Evolutionary conservation across 805 yeast species (phyloP).

Genomic region (Pichia californica): DNA sequence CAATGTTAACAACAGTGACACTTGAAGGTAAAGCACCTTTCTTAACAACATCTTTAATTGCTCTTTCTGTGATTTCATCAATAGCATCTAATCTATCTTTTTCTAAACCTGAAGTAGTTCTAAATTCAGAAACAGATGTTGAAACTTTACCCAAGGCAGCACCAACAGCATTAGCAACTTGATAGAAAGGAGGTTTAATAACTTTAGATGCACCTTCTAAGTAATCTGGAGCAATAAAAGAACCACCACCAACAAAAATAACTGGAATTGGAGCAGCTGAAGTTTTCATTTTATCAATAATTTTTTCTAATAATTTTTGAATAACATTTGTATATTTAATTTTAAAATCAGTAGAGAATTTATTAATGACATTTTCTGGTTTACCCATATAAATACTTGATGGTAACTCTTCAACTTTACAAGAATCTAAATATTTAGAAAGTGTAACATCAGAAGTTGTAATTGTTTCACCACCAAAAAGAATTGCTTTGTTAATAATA

Average conservation of each 20-base stretch:
- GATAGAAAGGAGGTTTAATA: neutral
- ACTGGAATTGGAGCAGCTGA: neutral
- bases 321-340: neutral
- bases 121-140: neutral
- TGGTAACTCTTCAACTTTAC: neutral
- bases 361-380: neutral
- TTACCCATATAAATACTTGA: neutral
- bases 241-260: slow-evolving; percentile 1
- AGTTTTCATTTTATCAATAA: neutral
- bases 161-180: slow-evolving; percentile 1
- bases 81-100: neutral
- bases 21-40: neutral
- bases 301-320: neutral
- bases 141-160: neutral
- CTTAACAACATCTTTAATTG: neutral
- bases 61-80: neutral
- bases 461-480: neutral
- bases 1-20: neutral
- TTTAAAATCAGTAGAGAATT: neutral
- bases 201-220: slow-evolving; percentile 1
- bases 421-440: neutral
- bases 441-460: neutral
- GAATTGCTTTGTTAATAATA: neutral
- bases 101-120: neutral
- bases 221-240: neutral